Base-by-base conservation (phyloP, 192 early-diverging fungal genomes). In the Tieghemiomyces parasiticus region DNA sequence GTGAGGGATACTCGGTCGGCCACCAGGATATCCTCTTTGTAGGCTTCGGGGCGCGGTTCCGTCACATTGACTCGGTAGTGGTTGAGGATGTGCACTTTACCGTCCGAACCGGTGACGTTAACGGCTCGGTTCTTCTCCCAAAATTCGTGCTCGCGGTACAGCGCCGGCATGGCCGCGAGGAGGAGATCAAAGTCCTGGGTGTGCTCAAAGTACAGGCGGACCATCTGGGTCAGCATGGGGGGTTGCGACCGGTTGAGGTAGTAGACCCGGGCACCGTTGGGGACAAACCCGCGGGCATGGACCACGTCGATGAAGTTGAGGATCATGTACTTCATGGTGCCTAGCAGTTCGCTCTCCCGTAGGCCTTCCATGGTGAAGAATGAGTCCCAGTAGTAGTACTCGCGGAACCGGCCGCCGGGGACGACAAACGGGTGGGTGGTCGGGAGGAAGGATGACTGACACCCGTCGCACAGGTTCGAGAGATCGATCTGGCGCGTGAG, bases 331-430 rank as follows among this genome's bases (percentile, higher is more conserved):
- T 61, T 63, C 0, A 78, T 70, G 46, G 77, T 67, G 0, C 78
- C 63, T 28, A 58, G 35, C 31, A 83, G 66, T 6, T 76, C 78
- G 48, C 78, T 78, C 1, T 72, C 49, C n/a, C 80, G 58, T 50
- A 88, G 51, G 4, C 86, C 86, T 56, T 84, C 75, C 24, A 86
- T 60, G 6, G 80, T 73, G 63, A 84, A 88, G 56, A 71, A 88
- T 31, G 76, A 74, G 61, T 88, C 85, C 85, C 83, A 86, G 55
- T 88, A 86, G 68, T 88, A 88, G 29, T 76, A 69, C 68, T 88
- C 86, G 38, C 82, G 66, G 61, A 88, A 88, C 49, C 86, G 63
- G 1, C 84, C 84, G 2, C 86, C 86, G 0, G 86, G 83, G 4
- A 88, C 79, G 3, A 86, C 78, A 69, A 88, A 88, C 12, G 73